Conservation (phyloP, 495 filamentous ascomycete genomes). For the Penicilliopsis zonata region DNA sequence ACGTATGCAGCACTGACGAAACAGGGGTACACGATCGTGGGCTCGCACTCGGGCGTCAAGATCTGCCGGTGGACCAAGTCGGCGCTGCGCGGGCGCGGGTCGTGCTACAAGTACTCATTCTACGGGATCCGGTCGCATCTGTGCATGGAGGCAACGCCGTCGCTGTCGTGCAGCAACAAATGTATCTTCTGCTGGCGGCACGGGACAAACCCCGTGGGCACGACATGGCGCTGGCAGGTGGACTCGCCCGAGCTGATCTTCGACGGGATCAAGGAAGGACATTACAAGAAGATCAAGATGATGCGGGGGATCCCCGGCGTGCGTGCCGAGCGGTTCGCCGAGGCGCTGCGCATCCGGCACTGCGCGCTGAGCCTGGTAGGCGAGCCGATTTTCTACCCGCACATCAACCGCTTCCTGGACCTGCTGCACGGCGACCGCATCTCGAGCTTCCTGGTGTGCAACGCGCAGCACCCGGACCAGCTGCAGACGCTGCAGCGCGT, state of each 20-base stretch:
- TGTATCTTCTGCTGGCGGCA: conserved; percentile 99
- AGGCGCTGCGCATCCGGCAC: conserved; percentile 86
- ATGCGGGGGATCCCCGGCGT: conserved; percentile 88
- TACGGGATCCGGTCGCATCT: conserved; percentile 93
- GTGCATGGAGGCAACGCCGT: conserved; percentile 96
- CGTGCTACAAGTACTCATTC: conserved; percentile 94
- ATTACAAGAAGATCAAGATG: conserved; percentile 97
- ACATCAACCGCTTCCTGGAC: conserved; percentile 81
- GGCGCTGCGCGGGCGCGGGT: conserved; percentile 85
- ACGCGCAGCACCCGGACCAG: conserved; percentile 94
- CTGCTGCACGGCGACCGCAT: conserved; percentile 78
- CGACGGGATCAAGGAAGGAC: conserved; percentile 74
- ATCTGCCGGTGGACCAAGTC: conserved; percentile 98
- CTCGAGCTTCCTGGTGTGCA: conserved; percentile 91
- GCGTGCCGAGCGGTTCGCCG: conserved; percentile 77
- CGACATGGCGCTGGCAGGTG: conserved; percentile 91
- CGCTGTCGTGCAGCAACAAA: conserved; percentile 92
- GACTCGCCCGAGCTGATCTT: conserved; percentile 85
- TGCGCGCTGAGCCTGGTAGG: conserved; percentile 86
- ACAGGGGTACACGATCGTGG: conserved; percentile 91
- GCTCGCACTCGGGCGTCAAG: conserved; percentile 92
- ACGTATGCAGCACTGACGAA: conserved; percentile 84
- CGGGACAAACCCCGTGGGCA: conserved; percentile 92
- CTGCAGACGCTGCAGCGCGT: conserved; percentile 69
- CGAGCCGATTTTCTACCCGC: conserved; percentile 95